Percentiles rank a stretch among this genome's conserved stretches.
phyloP scores from a whole-genome alignment of 2,329 filamentous ascomycete genomes.

The Aureobasidium sp. region DNA sequence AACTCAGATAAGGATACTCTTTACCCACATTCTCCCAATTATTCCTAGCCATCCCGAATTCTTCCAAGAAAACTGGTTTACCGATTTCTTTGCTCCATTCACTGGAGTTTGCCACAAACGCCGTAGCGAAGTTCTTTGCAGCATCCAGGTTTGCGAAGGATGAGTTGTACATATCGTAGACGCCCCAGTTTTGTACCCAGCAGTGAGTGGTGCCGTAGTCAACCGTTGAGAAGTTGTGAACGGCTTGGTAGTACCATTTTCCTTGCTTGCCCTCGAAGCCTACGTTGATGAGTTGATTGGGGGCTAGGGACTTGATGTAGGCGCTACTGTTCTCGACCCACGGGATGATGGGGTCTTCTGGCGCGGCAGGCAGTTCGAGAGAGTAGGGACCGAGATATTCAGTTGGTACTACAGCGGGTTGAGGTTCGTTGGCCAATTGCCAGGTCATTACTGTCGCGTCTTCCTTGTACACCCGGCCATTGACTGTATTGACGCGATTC shows the following conservation, averaged over 20 bases:
- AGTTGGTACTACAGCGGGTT: slow-evolving; percentile 21
- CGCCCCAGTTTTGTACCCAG: slow-evolving; percentile 33
- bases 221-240: slow-evolving; percentile 28
- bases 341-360: slow-evolving; percentile 27
- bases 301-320: slow-evolving; percentile 29
- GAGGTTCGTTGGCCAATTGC: slow-evolving; percentile 34
- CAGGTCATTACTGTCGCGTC: slow-evolving; percentile 34
- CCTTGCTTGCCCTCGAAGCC: slow-evolving; percentile 33
- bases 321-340: slow-evolving; percentile 29
- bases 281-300: slow-evolving; percentile 31
- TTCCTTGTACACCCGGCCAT: slow-evolving; percentile 27
- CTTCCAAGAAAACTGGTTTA: slow-evolving; percentile 31
- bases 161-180: slow-evolving; percentile 31
- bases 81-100: slow-evolving; percentile 28
- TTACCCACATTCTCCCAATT: slow-evolving; percentile 31
- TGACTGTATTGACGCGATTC: slow-evolving; percentile 29
- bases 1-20: slow-evolving; percentile 30
- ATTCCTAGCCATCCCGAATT: slow-evolving; percentile 33
- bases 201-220: slow-evolving; percentile 33
- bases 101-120: slow-evolving; percentile 27
- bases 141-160: slow-evolving; percentile 23
- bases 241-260: slow-evolving; percentile 31
- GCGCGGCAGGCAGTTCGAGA: slow-evolving; percentile 23
- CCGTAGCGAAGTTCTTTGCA: slow-evolving; percentile 28
- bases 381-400: slow-evolving; percentile 23